These are phyloP conservation scores for Talaromyces albobiverticillius DNA, from an alignment of 2,329 filamentous ascomycete genomes.

Conservation along the genomic window DNA sequence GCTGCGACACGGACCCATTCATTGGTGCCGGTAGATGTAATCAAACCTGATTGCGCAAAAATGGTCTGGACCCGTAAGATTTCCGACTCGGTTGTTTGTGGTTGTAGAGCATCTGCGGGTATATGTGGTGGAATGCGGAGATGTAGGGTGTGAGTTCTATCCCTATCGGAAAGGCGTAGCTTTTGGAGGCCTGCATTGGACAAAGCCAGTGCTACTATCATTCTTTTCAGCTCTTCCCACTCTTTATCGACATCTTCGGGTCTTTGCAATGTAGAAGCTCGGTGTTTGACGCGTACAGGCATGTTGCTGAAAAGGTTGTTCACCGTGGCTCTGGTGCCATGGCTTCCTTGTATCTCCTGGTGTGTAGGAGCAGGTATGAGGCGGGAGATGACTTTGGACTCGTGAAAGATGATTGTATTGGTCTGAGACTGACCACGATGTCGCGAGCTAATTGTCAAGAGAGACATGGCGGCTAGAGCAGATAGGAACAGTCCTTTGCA, in stretches of 20 bases:
- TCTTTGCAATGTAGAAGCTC: constrained; percentile 55
- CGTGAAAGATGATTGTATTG: constrained; percentile 67
- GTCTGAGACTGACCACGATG: constrained; percentile 50
- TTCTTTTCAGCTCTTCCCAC: constrained; percentile 62
- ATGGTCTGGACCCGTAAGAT: constrained; percentile 34
- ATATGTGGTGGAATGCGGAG: constrained; percentile 23
- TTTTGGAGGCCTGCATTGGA: constrained; percentile 60
- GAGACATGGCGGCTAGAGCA: constrained; percentile 70
- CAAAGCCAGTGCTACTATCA: constrained; percentile 65
- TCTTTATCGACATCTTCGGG: constrained; percentile 56
- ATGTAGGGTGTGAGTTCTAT: constrained; percentile 36
- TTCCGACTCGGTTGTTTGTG: constrained; percentile 38
- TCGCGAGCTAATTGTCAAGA: constrained; percentile 73
- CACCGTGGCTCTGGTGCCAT: constrained; percentile 75
- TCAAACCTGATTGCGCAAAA: constrained; percentile 64
- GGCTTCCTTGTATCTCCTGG: constrained; percentile 55
- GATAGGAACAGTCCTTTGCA: constrained; percentile 72
- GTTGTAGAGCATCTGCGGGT: constrained; percentile 15
- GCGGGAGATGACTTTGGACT: constrained; percentile 63
- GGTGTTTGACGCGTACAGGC: constrained; percentile 84
- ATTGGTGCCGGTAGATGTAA: constrained; percentile 49
- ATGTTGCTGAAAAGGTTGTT: constrained; percentile 84
- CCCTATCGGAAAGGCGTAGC: constrained; percentile 58
- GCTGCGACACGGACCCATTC: constrained; percentile 72
- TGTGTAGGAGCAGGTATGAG: constrained; percentile 60